Evolutionary conservation across 2,329 filamentous ascomycete species (phyloP).

Genomic region (Fusarium aywerte): DNA sequence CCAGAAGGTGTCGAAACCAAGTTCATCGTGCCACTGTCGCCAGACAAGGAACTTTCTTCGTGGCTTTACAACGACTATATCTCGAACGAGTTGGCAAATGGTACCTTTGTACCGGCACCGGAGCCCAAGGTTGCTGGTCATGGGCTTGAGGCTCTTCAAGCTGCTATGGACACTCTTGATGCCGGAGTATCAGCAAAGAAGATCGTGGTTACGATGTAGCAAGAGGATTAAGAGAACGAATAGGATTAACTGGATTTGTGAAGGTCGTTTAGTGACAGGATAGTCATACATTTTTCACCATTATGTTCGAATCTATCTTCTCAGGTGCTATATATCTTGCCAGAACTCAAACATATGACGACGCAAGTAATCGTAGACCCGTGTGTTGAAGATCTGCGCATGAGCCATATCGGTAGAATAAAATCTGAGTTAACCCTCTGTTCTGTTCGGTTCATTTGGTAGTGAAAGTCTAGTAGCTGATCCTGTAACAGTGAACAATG

Average conservation of each 20-base stretch:
- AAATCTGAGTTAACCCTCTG: too few relatives aligned
- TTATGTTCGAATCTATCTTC: background rate
- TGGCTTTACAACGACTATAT: slow-evolving; percentile 11
- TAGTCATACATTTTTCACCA: background rate
- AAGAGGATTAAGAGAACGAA: rapidly evolving
- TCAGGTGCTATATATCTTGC: background rate
- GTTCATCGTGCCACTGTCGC: slow-evolving; percentile 5
- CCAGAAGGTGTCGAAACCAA: slow-evolving; percentile 15
- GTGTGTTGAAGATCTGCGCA: too few relatives aligned
- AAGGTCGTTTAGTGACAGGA: background rate
- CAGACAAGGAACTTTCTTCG: slow-evolving; percentile 5
- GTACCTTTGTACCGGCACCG: slow-evolving; percentile 7
- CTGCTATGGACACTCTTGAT: background rate
- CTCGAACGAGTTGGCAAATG: background rate
- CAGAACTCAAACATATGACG: background rate
- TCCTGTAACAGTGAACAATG: background rate
- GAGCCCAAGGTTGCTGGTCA: background rate
- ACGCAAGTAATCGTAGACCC: background rate
- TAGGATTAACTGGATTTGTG: background rate
- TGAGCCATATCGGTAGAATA: background rate
- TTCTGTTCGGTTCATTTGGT: too few relatives aligned
- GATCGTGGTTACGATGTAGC: slow-evolving; percentile 11
- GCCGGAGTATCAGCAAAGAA: slow-evolving; percentile 14
- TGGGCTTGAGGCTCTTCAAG: slow-evolving; percentile 4
- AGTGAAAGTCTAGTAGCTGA: background rate